Evolutionary conservation across 306 rosid genomes (phyloP).

Genomic region (Trifolium dubium): DNA sequence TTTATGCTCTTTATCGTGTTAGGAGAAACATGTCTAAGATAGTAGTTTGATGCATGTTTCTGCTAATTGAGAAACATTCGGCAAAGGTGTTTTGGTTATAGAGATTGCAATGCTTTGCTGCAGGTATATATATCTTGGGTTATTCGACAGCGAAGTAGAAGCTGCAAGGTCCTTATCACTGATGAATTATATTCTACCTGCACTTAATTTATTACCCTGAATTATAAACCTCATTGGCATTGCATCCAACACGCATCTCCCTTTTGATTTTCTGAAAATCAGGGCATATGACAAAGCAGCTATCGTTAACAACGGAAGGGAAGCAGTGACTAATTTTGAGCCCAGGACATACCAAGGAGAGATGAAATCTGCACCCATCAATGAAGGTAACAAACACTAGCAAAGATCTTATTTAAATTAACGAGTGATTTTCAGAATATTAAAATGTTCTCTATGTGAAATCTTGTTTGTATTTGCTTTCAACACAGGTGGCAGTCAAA

Average conservation of each 20-base stretch:
- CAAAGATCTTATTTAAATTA: constrained; percentile 9
- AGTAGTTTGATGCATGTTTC: constrained; percentile 66
- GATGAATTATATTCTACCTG: constrained; percentile 78
- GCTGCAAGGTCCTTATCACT: constrained; percentile 98
- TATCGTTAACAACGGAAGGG: constrained; percentile 91
- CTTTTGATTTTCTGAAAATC: constrained; percentile 78
- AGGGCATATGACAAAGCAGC: constrained; percentile 99
- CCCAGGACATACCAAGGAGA: constrained; percentile 79
- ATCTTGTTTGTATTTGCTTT: constrained; percentile 26
- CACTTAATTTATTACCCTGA: constrained; percentile 69
- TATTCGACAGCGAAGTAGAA: constrained; percentile 99
- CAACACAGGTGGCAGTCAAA: constrained; percentile 60
- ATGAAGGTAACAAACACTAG: constrained; percentile 56
- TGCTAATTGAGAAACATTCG: constrained; percentile 60
- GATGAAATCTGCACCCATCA: constrained; percentile 54
- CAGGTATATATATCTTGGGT: constrained; percentile 99
- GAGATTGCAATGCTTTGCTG: constrained; percentile 91
- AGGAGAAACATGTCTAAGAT: constrained; percentile 48
- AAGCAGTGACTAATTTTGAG: constrained; percentile 97
- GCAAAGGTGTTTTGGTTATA: constrained; percentile 77
- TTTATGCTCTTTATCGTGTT: constrained; percentile 45
- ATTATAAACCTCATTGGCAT: constrained; percentile 69
- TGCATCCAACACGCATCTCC: constrained; percentile 74
- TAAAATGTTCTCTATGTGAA: constrained; percentile 6
- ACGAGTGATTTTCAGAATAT: not conserved